Conservation (phyloP, 2,329 filamentous ascomycete species). For the Colletotrichum tabaci region DNA sequence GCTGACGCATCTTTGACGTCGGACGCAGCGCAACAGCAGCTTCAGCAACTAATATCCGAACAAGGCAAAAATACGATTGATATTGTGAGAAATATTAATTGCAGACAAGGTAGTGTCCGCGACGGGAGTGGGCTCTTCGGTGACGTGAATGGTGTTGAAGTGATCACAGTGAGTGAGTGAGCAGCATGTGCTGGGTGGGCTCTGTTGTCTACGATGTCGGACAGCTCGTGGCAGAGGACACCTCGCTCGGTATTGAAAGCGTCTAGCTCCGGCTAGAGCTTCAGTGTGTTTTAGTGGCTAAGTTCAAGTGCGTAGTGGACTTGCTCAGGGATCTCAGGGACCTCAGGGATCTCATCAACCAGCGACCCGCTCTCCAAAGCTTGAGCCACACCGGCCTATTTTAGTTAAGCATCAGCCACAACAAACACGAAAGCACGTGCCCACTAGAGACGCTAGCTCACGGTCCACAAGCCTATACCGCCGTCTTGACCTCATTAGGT, state of each 20-base stretch:
- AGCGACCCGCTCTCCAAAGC: neutral
- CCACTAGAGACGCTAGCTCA: neutral
- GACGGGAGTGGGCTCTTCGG: slow-evolving; percentile 16
- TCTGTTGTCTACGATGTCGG: slow-evolving; percentile 19
- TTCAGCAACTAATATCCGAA: neutral
- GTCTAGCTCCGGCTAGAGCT: slow-evolving; percentile 5
- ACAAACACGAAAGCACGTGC: neutral
- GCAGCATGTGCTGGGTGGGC: slow-evolving; percentile 7
- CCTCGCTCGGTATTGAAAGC: slow-evolving; percentile 27
- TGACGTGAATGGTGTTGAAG: slow-evolving; percentile 20
- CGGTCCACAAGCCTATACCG: neutral
- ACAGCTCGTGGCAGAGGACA: slow-evolving; percentile 32
- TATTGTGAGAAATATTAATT: neutral
- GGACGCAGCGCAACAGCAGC: neutral
- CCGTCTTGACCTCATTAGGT: slow-evolving; percentile 31
- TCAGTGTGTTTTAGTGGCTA: slow-evolving; percentile 10
- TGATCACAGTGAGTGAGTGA: slow-evolving; percentile 3
- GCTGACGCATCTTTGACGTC: slow-evolving; percentile 74
- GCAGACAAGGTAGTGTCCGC: neutral
- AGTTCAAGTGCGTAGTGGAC: neutral
- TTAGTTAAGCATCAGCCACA: slow-evolving; percentile 2
- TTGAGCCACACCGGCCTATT: slow-evolving; percentile 5
- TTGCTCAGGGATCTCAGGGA: neutral
- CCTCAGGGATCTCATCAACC: too few relatives aligned
- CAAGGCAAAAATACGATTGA: neutral